A percentile compares a stretch with the other conserved stretches of the same genome.
Evolutionary conservation across 352 stramenopile genomes (phyloP).

Genomic region (Phytophthora fragariae): DNA sequence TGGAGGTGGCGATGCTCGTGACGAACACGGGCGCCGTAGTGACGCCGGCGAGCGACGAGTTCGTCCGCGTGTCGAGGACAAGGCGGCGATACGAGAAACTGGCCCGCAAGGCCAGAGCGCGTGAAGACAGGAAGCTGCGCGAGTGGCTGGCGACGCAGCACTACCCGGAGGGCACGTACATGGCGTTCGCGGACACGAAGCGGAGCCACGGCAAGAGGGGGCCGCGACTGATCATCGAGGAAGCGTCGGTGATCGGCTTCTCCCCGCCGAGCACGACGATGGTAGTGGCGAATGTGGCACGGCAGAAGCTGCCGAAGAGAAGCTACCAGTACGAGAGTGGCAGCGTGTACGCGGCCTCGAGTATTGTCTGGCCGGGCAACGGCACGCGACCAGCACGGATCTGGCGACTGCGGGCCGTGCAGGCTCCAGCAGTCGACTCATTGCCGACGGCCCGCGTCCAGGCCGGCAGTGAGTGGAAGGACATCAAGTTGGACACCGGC

Average conservation of each 20-base stretch:
- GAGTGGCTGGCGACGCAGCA: too few species aligned
- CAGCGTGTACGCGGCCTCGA: not conserved
- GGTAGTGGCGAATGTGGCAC: not conserved
- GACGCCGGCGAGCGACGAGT: too few species aligned
- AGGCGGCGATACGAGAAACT: too few species aligned
- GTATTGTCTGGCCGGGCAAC: not conserved
- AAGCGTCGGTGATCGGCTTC: not conserved
- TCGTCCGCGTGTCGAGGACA: too few species aligned
- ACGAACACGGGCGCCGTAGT: too few species aligned
- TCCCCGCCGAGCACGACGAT: not conserved
- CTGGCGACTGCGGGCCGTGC: not conserved
- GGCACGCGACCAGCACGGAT: not conserved
- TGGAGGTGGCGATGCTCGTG: too few species aligned
- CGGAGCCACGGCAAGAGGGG: too few species aligned
- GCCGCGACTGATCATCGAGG: not conserved
- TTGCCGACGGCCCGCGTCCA: too few species aligned
- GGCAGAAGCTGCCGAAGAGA: not conserved
- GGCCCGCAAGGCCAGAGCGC: too few species aligned
- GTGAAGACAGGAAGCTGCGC: too few species aligned
- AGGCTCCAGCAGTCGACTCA: not conserved
- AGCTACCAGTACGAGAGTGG: not conserved
- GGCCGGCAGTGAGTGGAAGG: not conserved
- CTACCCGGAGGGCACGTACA: too few species aligned
- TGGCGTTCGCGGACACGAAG: too few species aligned
- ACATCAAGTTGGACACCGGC: not conserved